Conservation (phyloP, 176 grass and related monocot species). For the Carex littledalei region DNA sequence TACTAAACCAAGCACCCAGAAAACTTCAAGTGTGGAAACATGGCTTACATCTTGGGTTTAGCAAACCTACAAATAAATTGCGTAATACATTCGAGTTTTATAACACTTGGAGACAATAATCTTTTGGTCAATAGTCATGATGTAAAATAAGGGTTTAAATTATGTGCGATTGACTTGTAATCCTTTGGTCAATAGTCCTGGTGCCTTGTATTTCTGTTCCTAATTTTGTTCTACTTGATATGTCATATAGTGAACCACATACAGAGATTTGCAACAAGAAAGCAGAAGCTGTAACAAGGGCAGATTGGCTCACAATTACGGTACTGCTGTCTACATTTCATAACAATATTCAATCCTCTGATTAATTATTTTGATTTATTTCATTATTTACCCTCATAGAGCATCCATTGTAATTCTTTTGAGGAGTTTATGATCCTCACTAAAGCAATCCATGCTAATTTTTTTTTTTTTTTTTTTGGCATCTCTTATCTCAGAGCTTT, state of each 20-base stretch:
- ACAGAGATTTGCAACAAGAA: constrained; percentile 79
- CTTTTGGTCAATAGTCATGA: background rate
- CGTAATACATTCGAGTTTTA: background rate
- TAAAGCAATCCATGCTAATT: background rate
- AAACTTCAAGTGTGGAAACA: background rate
- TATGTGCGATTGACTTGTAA: too few relatives aligned
- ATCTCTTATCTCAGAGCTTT: constrained; percentile 49
- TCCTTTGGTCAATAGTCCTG: background rate
- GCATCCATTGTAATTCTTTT: background rate
- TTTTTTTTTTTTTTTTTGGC: background rate
- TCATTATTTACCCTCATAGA: background rate
- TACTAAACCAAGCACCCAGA: background rate
- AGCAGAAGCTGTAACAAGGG: constrained; percentile 49
- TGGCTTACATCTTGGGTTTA: background rate
- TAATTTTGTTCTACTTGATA: background rate
- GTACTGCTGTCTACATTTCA: constrained; percentile 34
- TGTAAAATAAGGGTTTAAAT: too few relatives aligned
- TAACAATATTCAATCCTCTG: background rate
- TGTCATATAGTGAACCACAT: constrained; percentile 61
- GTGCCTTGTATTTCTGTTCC: background rate
- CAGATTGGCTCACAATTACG: constrained; percentile 83
- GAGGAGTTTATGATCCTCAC: background rate
- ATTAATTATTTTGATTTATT: background rate
- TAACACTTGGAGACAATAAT: background rate
- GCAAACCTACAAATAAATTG: background rate